phyloP scores from a whole-genome alignment of 2,329 filamentous ascomycete species.

The Fusarium gaditjirri region DNA sequence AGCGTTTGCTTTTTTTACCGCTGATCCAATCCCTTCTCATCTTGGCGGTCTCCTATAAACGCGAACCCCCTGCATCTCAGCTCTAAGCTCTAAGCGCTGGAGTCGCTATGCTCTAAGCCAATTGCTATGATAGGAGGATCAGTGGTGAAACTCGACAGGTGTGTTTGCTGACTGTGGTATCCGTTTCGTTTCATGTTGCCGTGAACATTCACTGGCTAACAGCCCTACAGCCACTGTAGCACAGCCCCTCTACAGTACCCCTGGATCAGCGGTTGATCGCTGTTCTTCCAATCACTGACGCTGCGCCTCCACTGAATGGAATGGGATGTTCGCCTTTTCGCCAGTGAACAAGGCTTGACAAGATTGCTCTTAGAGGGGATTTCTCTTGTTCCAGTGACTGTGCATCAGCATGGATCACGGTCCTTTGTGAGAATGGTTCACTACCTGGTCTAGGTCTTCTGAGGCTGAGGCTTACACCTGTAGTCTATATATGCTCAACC shows the following conservation, averaged over 20 bases:
- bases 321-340: neutral
- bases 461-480: slow-evolving; percentile 31
- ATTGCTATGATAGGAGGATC: neutral
- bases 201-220: slow-evolving; percentile 4
- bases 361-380: neutral
- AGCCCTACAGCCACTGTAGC: slow-evolving; percentile 18
- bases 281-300: slow-evolving; percentile 21
- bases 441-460: neutral
- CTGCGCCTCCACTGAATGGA: slow-evolving; percentile 27
- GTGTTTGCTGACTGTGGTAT: slow-evolving; percentile 5
- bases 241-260: slow-evolving; percentile 16
- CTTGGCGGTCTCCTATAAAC: slow-evolving; percentile 24
- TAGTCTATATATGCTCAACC: slow-evolving; percentile 17
- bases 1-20: neutral
- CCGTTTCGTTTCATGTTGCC: slow-evolving; percentile 28
- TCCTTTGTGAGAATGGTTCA: slow-evolving; percentile 14
- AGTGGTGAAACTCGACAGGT: slow-evolving; percentile 14
- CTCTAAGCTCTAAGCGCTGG: slow-evolving; percentile 9
- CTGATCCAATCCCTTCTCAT: slow-evolving; percentile 17
- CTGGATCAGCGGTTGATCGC: neutral
- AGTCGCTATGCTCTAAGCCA: neutral
- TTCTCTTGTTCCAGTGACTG: neutral
- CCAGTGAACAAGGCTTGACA: slow-evolving; percentile 12
- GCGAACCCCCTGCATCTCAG: slow-evolving; percentile 14
- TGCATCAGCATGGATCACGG: slow-evolving; percentile 11